phyloP scores from a whole-genome alignment of 23 red algal species.

The Pyropia yezoensis region DNA sequence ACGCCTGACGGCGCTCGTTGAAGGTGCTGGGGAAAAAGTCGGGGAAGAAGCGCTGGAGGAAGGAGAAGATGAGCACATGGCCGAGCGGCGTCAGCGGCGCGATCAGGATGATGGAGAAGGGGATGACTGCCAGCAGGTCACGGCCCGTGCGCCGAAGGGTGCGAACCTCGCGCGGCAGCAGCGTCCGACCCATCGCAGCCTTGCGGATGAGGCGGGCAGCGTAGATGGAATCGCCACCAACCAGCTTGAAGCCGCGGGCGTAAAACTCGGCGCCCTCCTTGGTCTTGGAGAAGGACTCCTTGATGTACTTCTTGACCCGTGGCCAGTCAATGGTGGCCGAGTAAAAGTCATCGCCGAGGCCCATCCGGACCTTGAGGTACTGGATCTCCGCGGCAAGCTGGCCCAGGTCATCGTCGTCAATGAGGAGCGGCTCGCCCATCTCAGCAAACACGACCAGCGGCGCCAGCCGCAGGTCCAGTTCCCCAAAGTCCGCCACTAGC shows the following conservation, averaged over 20 bases:
- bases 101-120: slow-evolving; percentile 86
- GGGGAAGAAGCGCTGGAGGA: slow-evolving; percentile 95
- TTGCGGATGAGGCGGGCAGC: slow-evolving; percentile 59
- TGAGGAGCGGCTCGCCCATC: slow-evolving; percentile 56
- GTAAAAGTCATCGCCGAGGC: slow-evolving; percentile 78
- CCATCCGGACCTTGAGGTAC: slow-evolving; percentile 71
- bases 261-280: slow-evolving; percentile 87
- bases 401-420: slow-evolving; percentile 79
- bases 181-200: slow-evolving; percentile 71
- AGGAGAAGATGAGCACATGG: slow-evolving; percentile 94
- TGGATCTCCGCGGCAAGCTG: slow-evolving; percentile 74
- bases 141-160: slow-evolving; percentile 81
- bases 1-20: slow-evolving; percentile 83
- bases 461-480: slow-evolving; percentile 53
- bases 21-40: slow-evolving; percentile 98
- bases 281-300: slow-evolving; percentile 44
- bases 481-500: slow-evolving; percentile 75
- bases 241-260: slow-evolving; percentile 65
- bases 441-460: slow-evolving; percentile 61
- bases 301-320: slow-evolving; percentile 48
- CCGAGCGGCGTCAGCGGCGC: slow-evolving; percentile 90
- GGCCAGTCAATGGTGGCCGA: slow-evolving; percentile 56
- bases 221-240: slow-evolving; percentile 78
- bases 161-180: slow-evolving; percentile 86
- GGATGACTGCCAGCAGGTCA: slow-evolving; percentile 85